Evolutionary conservation across 1,284 basidiomycete genomes (phyloP).

Genomic region (Fomitiporia mediterranea): DNA sequence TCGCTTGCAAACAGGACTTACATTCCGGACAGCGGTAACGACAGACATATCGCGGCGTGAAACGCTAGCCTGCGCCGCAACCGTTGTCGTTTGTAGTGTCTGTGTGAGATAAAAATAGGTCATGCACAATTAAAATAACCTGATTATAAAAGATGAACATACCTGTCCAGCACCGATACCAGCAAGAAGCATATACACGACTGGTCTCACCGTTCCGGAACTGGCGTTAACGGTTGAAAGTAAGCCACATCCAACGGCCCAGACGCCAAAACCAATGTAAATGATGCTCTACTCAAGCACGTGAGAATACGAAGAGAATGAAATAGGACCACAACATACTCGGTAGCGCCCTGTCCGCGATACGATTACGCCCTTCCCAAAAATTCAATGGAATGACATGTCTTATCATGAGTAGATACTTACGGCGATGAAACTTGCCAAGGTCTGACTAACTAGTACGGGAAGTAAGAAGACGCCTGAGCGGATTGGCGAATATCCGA

Average conservation of each 20-base stretch:
- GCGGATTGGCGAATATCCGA: slow-evolving; percentile 15
- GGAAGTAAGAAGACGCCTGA: slow-evolving; percentile 18
- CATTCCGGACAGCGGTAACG: slow-evolving; percentile 19
- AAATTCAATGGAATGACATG: background rate
- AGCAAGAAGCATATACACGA: slow-evolving; percentile 17
- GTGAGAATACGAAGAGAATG: background rate
- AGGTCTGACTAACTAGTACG: slow-evolving; percentile 17
- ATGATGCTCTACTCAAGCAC: slow-evolving; percentile 9
- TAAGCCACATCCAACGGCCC: slow-evolving; percentile 19
- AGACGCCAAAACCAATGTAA: slow-evolving; percentile 14
- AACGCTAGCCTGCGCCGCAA: slow-evolving; percentile 19
- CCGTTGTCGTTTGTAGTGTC: slow-evolving; percentile 19
- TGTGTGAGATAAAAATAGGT: background rate
- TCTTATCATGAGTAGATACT: background rate
- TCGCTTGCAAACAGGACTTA: background rate
- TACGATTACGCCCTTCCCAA: slow-evolving; percentile 11
- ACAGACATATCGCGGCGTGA: slow-evolving; percentile 18
- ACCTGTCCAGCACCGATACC: slow-evolving; percentile 19
- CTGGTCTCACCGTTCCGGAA: slow-evolving; percentile 1
- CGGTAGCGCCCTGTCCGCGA: slow-evolving; percentile 16
- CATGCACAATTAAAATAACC: background rate
- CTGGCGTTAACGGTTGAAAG: slow-evolving; percentile 12
- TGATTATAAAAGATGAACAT: background rate
- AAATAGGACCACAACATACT: background rate
- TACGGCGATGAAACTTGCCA: slow-evolving; percentile 17